Conservation (phyloP, 2,329 filamentous ascomycete genomes). For the Ascochyta fabae region DNA sequence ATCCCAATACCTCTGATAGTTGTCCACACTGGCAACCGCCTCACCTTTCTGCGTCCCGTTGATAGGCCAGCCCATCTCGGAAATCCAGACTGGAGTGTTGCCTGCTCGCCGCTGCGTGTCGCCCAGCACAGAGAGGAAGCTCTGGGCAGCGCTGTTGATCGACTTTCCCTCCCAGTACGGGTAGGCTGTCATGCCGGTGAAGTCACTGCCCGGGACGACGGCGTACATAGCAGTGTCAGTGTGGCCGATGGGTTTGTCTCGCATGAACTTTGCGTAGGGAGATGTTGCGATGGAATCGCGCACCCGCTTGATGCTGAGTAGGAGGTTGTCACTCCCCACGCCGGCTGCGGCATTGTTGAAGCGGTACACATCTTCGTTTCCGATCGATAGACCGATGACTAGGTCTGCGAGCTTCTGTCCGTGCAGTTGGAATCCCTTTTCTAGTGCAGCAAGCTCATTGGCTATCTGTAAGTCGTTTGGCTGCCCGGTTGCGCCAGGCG, state of each 20-base stretch:
- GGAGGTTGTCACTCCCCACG: slow-evolving; percentile 67
- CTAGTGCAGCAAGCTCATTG: slow-evolving; percentile 41
- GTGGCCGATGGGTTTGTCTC: slow-evolving; percentile 52
- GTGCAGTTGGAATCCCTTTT: slow-evolving; percentile 40
- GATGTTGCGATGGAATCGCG: slow-evolving; percentile 63
- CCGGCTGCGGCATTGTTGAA: slow-evolving; percentile 58
- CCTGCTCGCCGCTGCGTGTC: slow-evolving; percentile 30
- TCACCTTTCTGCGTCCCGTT: slow-evolving; percentile 17
- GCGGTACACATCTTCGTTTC: slow-evolving; percentile 66
- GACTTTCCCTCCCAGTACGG: slow-evolving; percentile 40
- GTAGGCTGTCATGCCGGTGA: slow-evolving; percentile 44
- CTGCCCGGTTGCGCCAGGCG: slow-evolving; percentile 14
- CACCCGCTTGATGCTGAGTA: slow-evolving; percentile 57
- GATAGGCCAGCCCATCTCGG: slow-evolving; percentile 45
- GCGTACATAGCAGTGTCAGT: slow-evolving; percentile 38
- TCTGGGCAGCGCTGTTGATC: slow-evolving; percentile 50
- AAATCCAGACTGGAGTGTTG: slow-evolving; percentile 42
- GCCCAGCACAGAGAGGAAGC: slow-evolving; percentile 31
- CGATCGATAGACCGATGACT: slow-evolving; percentile 46
- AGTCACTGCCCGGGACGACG: slow-evolving; percentile 38
- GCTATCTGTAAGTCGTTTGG: slow-evolving; percentile 51
- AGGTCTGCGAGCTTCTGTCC: slow-evolving; percentile 59
- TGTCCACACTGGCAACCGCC: slow-evolving; percentile 26
- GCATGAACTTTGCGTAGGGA: slow-evolving; percentile 53
- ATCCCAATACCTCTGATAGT: slow-evolving; percentile 39